These are phyloP conservation scores for Aspergillus transmontanensis DNA, from an alignment of 2,329 filamentous ascomycete genomes.

Conservation along the genomic window DNA sequence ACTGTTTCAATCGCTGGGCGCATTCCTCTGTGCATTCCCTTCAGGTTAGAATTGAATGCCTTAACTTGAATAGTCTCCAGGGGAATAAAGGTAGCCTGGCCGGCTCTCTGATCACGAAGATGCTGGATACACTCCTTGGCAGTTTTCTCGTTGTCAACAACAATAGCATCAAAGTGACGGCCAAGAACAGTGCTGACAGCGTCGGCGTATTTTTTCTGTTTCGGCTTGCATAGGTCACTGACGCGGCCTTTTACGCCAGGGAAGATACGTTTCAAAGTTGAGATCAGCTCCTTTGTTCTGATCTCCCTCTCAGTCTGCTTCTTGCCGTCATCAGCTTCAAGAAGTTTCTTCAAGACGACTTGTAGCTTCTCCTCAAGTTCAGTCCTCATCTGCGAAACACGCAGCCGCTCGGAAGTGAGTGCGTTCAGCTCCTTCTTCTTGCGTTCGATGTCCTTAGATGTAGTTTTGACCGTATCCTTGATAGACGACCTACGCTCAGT, in stretches of 20 bases:
- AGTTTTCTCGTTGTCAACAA: slow-evolving; percentile 93
- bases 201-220: slow-evolving; percentile 94
- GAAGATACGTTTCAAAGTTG: slow-evolving; percentile 84
- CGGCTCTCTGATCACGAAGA: slow-evolving; percentile 83
- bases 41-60: slow-evolving; percentile 84
- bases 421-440: slow-evolving; percentile 93
- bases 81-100: slow-evolving; percentile 91
- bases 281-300: slow-evolving; percentile 78
- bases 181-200: slow-evolving; percentile 91
- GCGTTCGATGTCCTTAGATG: slow-evolving; percentile 74
- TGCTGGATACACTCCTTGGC: slow-evolving; percentile 93
- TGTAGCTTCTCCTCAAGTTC: slow-evolving; percentile 92
- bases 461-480: slow-evolving; percentile 65
- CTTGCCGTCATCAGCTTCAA: slow-evolving; percentile 80
- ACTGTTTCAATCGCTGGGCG: slow-evolving; percentile 94
- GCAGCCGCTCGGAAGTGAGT: slow-evolving; percentile 78
- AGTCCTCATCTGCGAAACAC: slow-evolving; percentile 77
- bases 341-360: slow-evolving; percentile 76
- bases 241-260: slow-evolving; percentile 89
- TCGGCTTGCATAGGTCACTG: slow-evolving; percentile 89
- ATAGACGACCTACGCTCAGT: slow-evolving; percentile 68
- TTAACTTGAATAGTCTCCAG: slow-evolving; percentile 97
- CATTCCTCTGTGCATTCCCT: slow-evolving; percentile 80
- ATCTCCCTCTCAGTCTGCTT: slow-evolving; percentile 83
- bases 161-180: slow-evolving; percentile 88